Evolutionary conservation across 441 rosid genomes (phyloP).

Genomic region (Gossypium gossypioides): DNA sequence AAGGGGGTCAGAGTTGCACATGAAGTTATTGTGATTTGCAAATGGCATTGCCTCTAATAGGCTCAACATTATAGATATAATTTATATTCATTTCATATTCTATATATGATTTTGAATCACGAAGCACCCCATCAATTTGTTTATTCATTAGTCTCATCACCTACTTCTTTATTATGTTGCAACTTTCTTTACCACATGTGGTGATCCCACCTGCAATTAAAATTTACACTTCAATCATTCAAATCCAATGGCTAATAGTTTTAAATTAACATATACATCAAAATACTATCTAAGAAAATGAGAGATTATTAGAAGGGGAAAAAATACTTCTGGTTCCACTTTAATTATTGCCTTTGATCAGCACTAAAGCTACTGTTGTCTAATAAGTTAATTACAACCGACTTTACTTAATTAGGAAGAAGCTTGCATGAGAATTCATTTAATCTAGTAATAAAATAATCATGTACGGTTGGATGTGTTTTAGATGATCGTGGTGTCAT

Average conservation of each 20-base stretch:
- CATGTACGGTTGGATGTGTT: not conserved
- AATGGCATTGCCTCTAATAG: slow-evolving; percentile 32
- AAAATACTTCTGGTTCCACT: not conserved
- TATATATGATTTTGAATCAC: slow-evolving; percentile 7
- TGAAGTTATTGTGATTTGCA: slow-evolving; percentile 67
- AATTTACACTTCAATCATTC: slow-evolving; percentile 13
- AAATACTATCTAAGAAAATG: too few relatives aligned
- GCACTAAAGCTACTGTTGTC: slow-evolving; percentile 16
- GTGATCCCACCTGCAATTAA: not conserved
- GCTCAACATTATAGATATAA: slow-evolving; percentile 18
- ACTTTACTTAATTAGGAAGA: slow-evolving; percentile 12
- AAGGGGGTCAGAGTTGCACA: slow-evolving; percentile 68
- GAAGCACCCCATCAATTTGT: not conserved
- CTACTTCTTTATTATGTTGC: slow-evolving; percentile 7
- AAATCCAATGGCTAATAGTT: not conserved
- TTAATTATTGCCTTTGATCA: not conserved
- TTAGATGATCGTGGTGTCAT: not conserved
- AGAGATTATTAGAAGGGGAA: too few relatives aligned
- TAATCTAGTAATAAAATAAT: not conserved
- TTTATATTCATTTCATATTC: not conserved
- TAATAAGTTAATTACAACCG: not conserved
- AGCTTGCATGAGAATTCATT: slow-evolving; percentile 10
- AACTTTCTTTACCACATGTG: slow-evolving; percentile 4
- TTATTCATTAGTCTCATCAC: slow-evolving; percentile 13
- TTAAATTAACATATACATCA: not conserved